Conservation (phyloP, 2,329 filamentous ascomycete genomes). For the Penicillium nordicum region DNA sequence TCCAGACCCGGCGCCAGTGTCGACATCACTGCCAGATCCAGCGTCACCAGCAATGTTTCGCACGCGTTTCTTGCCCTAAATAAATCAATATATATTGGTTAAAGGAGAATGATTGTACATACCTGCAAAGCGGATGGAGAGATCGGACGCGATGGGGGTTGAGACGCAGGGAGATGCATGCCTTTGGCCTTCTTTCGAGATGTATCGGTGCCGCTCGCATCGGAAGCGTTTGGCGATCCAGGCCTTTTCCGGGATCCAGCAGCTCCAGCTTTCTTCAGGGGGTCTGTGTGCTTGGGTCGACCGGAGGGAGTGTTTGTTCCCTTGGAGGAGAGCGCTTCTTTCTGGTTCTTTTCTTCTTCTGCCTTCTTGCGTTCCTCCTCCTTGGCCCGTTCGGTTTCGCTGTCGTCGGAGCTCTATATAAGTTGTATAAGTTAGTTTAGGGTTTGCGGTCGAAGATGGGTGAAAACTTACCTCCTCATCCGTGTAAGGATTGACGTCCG, state of each 20-base stretch:
- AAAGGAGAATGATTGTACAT: slow-evolving; percentile 10
- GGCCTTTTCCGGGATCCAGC: slow-evolving; percentile 70
- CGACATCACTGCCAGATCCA: slow-evolving; percentile 56
- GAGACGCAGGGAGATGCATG: slow-evolving; percentile 49
- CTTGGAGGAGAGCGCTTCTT: slow-evolving; percentile 61
- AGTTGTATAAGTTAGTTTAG: slow-evolving; percentile 14
- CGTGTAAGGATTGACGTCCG: slow-evolving; percentile 56
- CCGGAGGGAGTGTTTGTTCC: slow-evolving; percentile 66
- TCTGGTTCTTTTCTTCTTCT: slow-evolving; percentile 52
- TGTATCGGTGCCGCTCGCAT: slow-evolving; percentile 88
- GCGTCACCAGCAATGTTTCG: slow-evolving; percentile 32
- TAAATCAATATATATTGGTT: not conserved
- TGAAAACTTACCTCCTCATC: slow-evolving; percentile 46
- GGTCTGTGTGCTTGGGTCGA: slow-evolving; percentile 52
- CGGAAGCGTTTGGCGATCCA: slow-evolving; percentile 81
- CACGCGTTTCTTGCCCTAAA: slow-evolving; percentile 51
- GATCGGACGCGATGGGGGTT: slow-evolving; percentile 55
- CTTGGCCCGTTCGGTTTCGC: slow-evolving; percentile 61
- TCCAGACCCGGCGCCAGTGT: slow-evolving; percentile 49
- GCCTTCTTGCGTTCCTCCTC: slow-evolving; percentile 59
- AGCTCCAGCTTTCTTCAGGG: slow-evolving; percentile 46
- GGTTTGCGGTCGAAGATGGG: not conserved
- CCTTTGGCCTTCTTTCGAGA: slow-evolving; percentile 75
- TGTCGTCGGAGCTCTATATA: slow-evolving; percentile 56
- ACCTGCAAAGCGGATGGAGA: slow-evolving; percentile 58